Base-by-base conservation (phyloP, 768 basidiomycete species). In the Boletus speciosus region DNA sequence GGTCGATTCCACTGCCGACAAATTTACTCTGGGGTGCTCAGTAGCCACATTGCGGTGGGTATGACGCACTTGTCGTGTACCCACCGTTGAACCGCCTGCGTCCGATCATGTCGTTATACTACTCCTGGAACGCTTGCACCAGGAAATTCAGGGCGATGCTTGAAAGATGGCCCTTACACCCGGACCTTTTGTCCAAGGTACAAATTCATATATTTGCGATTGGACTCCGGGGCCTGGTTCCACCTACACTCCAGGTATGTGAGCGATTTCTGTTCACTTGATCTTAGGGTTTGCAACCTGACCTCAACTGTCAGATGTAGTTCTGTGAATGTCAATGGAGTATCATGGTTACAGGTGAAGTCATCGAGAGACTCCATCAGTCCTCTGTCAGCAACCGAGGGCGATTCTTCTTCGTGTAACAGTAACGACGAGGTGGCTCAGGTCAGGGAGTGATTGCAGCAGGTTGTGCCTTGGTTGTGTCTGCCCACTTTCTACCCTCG, bases 61-160 rank as follows among this genome's bases (percentile, higher is more conserved):
- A 47, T 54, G 61, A 57, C 51, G 51, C 52, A 43, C 36, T 43
- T 21, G 12, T 32, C 27, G 36, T 31, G 38, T 37, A 35, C 25
- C 34, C 36, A 52, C 29, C 14, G 37, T 21, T 29, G 19, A 19
- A 19, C 19, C 35, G 42, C 34, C 16, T 19, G n/a, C 21, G 21
- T 44, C 51, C 50, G 52, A 54, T 49, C 52, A 49, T 23, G 16
- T 27, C 46, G 47, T 49, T 29, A 51, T 11, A 14, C 45, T 25
- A 1, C 29, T 41, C 44, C 52, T 49, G 53, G 49, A 31, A 58
- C 50, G 37, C 56, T 16, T 44, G 29, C 51, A 31, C 27, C 21
- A 46, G 25, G 27, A n/a, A 6, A 29, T 29, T n/a, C 25, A 27
- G 16, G 42, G 42, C 27, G 37, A 10, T 45, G 14, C 19, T 36